Base-by-base conservation (phyloP, 495 filamentous ascomycete species). In the Trichodelitschia bisporula region DNA sequence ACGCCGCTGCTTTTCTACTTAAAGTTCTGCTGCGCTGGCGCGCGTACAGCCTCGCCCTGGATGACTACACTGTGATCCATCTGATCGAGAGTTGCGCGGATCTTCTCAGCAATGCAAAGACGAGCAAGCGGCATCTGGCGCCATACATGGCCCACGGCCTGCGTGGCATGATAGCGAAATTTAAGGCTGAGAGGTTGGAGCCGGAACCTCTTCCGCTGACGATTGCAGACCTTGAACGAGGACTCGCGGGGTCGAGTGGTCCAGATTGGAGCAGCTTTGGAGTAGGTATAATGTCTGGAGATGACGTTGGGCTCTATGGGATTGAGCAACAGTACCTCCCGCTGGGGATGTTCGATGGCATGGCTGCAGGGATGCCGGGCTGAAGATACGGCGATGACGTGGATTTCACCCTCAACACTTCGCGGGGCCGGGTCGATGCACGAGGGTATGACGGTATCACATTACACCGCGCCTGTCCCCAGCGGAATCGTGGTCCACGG, bases 1-100 rank as follows among this genome's bases (percentile, higher is more conserved):
- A 62, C 37, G 60, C 59, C 10, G 63, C 65, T 0, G 56, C 61
- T 2, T 64, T 64, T 38, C 50, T 64, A 8, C 51, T 66, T 27
- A 66, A 66, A 36, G 58, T 64, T 15, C 21, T 8, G 21, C 8
- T 12, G 12, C 8, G 21, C 8, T 24, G 21, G 21, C 8, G 12
- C 8, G 21, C 21, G 8, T 8, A 8, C 8, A 8, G 21, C 21
- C 12, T 24, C 12, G 21, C 8, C 12, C 8, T 24, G 21, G 21
- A 24, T 24, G 21, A 12, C 8, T 8, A 24, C 8, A 8, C 12
- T 8, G 21, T 24, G 8, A 24, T 12, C 8, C 12, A 8, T 8
- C 8, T 24, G 8, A 24, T 24, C 12, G 21, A 24, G 21, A 8
- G 21, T 12, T 8, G 8, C 8, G 12, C 21, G 8, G 21, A 8